Evolutionary conservation across 495 filamentous ascomycete species (phyloP), one percentile per base, ranked within the genome.

Genomic region (Aspergillus coremiiformis): DNA sequence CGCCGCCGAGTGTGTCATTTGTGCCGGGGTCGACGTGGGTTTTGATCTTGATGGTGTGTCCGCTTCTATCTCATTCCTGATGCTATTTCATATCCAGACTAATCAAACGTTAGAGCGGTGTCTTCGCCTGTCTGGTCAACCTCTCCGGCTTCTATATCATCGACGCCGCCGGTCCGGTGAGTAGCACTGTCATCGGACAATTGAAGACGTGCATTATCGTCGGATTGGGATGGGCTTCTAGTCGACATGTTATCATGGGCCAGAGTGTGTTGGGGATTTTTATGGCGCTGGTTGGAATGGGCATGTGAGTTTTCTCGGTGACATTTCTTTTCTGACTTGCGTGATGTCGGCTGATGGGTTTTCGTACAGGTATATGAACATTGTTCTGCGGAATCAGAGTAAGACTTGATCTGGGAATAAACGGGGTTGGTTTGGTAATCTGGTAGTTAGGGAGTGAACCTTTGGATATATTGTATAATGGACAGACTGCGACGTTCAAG

Each of bases 131-230:
- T 23, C 65, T 87, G 17, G 84, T 89, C 57, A 89, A 89, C 60
- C 71, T 87, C 43, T 84, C 81, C 7, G 84, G 87, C 58, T 89
- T 89, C 59, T 85, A 85, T 59, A 87, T 89, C 56, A 81, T 89
- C 32, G 83, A 80, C 21, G 79, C 79, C 37, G 81, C 84, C 1
- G 85, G 85, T 0, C 78, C 85, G 4, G 82, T 88, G 7, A 83
- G 80, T 20, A 85, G 82, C 49, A 87, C 84, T 0, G 84, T 89
- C 10, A 80, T 89, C 3, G 85, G 85, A 0, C 84, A 89, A 52
- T 29, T 69, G 48, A 76, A 76, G 62, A 76, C 68, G 1, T 70
- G 67, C 42, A 61, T 66, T 12, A 72, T 76, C 50, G 69, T 76
- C 1, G 58, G 59, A 9, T 50, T 76, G 35, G 71, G 72, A 8